These are phyloP conservation scores for Aspergillus sp. DNA, from an alignment of 2,329 filamentous ascomycete species.

Conservation along the genomic window DNA sequence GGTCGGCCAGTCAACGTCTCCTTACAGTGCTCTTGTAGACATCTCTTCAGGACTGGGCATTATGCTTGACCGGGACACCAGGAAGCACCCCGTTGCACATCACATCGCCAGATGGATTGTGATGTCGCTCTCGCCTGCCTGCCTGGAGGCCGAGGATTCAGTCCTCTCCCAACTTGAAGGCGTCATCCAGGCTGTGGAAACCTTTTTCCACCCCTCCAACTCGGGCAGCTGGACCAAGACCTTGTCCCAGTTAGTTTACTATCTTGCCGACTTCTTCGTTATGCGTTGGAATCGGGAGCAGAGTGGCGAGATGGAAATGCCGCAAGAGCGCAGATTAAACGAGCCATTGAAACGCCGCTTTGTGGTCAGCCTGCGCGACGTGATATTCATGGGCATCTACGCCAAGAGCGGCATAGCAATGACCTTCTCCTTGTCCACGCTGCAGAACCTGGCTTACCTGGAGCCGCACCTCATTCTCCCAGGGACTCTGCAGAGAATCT, in stretches of 20 bases:
- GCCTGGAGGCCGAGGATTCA: slow-evolving; percentile 66
- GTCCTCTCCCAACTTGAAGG: slow-evolving; percentile 79
- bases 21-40: slow-evolving; percentile 74
- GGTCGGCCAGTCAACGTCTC: slow-evolving; percentile 88
- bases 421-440: slow-evolving; percentile 79
- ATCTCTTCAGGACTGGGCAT: slow-evolving; percentile 71
- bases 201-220: slow-evolving; percentile 97
- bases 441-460: slow-evolving; percentile 81
- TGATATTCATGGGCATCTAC: slow-evolving; percentile 97
- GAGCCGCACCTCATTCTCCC: slow-evolving; percentile 88
- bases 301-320: slow-evolving; percentile 82
- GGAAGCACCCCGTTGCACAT: slow-evolving; percentile 85
- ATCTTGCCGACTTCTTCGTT: slow-evolving; percentile 90
- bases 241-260: slow-evolving; percentile 81
- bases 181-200: slow-evolving; percentile 88
- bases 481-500: slow-evolving; percentile 88
- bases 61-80: slow-evolving; percentile 82
- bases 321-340: slow-evolving; percentile 67
- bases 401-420: slow-evolving; percentile 89
- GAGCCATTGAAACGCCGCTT: slow-evolving; percentile 78
- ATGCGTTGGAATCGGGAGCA: slow-evolving; percentile 95
- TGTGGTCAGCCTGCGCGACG: slow-evolving; percentile 78
- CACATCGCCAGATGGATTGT: slow-evolving; percentile 89
- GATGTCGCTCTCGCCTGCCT: slow-evolving; percentile 81
- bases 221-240: slow-evolving; percentile 85